A percentile compares a stretch with the other conserved stretches of the same genome.
These are phyloP conservation scores for Cryphonectria carpinicola DNA, from an alignment of 2,329 filamentous ascomycete genomes.

Conservation along the genomic window DNA sequence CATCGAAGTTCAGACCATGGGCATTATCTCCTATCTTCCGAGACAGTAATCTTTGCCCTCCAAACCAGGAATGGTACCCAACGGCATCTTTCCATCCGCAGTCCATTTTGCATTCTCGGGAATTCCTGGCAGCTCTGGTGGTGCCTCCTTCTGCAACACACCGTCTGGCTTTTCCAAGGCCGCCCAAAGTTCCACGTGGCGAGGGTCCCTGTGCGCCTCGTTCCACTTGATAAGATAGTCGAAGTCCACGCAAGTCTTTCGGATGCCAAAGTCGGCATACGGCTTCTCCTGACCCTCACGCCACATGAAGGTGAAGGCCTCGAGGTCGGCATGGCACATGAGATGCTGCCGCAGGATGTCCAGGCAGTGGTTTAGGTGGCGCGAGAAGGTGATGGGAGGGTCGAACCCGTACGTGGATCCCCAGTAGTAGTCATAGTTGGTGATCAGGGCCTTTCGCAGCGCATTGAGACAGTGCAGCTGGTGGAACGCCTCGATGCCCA, in stretches of 20 bases:
- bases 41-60: slow-evolving; percentile 13
- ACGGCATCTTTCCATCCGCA: not conserved
- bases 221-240: slow-evolving; percentile 17
- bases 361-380: slow-evolving; percentile 19
- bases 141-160: slow-evolving; percentile 3
- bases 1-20: not conserved
- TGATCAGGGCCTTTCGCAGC: slow-evolving; percentile 18
- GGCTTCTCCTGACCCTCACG: slow-evolving; percentile 17
- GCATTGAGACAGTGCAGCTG: slow-evolving; percentile 23
- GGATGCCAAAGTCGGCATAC: slow-evolving; percentile 21
- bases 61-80: slow-evolving; percentile 3
- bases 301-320: slow-evolving; percentile 18
- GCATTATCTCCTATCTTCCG: not conserved
- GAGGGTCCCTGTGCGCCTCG: slow-evolving; percentile 1
- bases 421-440: slow-evolving; percentile 14
- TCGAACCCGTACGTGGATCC: slow-evolving; percentile 15
- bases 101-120: not conserved
- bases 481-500: slow-evolving; percentile 23
- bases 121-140: not conserved
- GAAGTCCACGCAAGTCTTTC: slow-evolving; percentile 20
- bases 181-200: slow-evolving; percentile 5
- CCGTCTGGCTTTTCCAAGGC: not conserved
- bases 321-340: slow-evolving; percentile 18
- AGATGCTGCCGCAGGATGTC: slow-evolving; percentile 21
- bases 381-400: slow-evolving; percentile 13